Evolutionary conservation across 768 basidiomycete species (phyloP), one percentile per base, ranked within the genome.

Genomic region (Podaxis sp.): DNA sequence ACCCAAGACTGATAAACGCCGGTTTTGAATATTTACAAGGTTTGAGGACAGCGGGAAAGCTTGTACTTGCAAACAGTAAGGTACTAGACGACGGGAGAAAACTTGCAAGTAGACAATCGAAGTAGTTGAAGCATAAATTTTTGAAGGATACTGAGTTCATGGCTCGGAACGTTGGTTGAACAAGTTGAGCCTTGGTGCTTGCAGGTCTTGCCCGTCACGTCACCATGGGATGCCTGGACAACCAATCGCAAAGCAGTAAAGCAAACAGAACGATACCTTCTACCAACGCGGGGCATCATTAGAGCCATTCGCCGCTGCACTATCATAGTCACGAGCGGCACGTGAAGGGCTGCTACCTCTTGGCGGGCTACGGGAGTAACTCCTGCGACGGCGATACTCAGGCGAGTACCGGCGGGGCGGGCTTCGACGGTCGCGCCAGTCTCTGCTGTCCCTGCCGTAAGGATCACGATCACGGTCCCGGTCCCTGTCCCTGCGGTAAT

Each of bases 391-490:
- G 68, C 88, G 82, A 66, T 90, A 86, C 67, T 91, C 90, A 65
- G 90, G 91, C 66, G 89, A 91, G 79, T 90, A 88, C 62, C 89
- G 73, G 55, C 88, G 85, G 61, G 87, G 78, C 55, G 89, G 87
- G 78, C 88, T 89, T 65, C 92, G 87, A 68, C 91, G 85, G 67
- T 93, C 91, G 67, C 90, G 85, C 87, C 90, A 91, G 68, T 92
- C 89, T 65, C 86, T 78, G 71, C 71, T 83, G 73, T 91, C 89
- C 53, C 90, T 82, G 62, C 88, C 89, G 66, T 88, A 89, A 51
- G 81, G 82, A 70, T 88, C 86, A 64, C 82, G 77, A 58, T 84
- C 82, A 36, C 33, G 33, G 33, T 87, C 85, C 63, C 80, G 77
- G 69, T 87, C 85, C 63, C 84, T 81, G 69, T 84, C 77, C 67